Conservation (phyloP, 768 basidiomycete species). For the Suillus plorans region DNA sequence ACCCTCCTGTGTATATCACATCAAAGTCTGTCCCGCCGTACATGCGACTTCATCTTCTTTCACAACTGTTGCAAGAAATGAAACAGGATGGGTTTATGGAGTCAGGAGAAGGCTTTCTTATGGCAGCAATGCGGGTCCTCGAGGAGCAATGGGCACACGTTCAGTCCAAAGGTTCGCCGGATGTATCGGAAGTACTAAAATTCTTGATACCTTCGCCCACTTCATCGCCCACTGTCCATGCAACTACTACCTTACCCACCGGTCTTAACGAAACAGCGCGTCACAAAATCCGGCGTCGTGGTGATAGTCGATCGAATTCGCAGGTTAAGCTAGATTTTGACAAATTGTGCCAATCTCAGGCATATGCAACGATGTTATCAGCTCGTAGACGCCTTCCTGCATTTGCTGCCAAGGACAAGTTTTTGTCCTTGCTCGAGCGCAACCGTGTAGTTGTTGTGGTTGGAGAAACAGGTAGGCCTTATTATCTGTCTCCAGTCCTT, state of each 20-base stretch:
- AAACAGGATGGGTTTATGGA: slow-evolving; percentile 55
- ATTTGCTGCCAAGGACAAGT: slow-evolving; percentile 62
- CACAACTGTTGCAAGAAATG: slow-evolving; percentile 58
- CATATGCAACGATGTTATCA: slow-evolving; percentile 58
- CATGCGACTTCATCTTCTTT: slow-evolving; percentile 79
- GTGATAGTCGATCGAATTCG: slow-evolving; percentile 45
- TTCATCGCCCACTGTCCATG: slow-evolving; percentile 2
- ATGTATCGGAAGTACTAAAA: slow-evolving; percentile 64
- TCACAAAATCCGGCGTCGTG: slow-evolving; percentile 5
- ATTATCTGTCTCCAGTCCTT: not conserved
- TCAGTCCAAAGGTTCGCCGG: slow-evolving; percentile 72
- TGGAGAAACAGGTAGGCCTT: slow-evolving; percentile 75
- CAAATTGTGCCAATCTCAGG: slow-evolving; percentile 37
- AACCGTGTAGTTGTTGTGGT: slow-evolving; percentile 80
- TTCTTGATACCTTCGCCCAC: slow-evolving; percentile 47
- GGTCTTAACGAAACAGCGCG: slow-evolving; percentile 15
- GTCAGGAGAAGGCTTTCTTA: slow-evolving; percentile 68
- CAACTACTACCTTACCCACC: slow-evolving; percentile 16
- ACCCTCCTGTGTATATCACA: slow-evolving; percentile 73
- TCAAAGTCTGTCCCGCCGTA: slow-evolving; percentile 74
- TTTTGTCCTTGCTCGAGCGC: slow-evolving; percentile 55
- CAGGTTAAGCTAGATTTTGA: slow-evolving; percentile 58
- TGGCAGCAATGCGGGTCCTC: slow-evolving; percentile 66
- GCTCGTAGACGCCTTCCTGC: slow-evolving; percentile 71
- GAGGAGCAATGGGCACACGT: slow-evolving; percentile 70